These are phyloP conservation scores for Dionaea muscipula DNA, from an alignment of 179 eudicot genomes.

Conservation along the genomic window DNA sequence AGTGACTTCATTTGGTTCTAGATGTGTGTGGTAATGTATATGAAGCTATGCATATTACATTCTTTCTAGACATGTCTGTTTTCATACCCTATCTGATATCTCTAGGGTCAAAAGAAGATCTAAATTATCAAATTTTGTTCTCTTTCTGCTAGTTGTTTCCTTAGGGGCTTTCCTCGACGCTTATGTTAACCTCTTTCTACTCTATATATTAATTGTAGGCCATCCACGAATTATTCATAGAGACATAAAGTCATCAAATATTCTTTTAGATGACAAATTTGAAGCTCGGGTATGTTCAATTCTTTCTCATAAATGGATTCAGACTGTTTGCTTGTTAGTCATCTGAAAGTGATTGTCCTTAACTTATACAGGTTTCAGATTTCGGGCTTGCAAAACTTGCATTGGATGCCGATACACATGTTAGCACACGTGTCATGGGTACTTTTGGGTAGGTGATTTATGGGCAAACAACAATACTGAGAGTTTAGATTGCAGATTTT, in stretches of 20 bases:
- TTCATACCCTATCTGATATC: too few species aligned
- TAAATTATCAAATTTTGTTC: too few species aligned
- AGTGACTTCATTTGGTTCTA: too few species aligned
- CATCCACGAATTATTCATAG: conserved; percentile 87
- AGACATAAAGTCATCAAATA: conserved; percentile 86
- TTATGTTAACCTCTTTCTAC: too few species aligned
- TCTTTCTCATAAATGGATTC: neutral
- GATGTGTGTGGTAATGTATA: too few species aligned
- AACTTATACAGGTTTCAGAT: conserved; percentile 64
- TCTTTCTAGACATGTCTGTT: too few species aligned
- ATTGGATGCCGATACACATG: conserved; percentile 57
- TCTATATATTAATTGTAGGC: conserved; percentile 36
- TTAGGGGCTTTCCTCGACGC: too few species aligned
- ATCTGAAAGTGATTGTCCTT: conserved; percentile 4
- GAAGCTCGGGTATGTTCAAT: conserved; percentile 60
- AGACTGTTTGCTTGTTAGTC: neutral
- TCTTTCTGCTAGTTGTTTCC: too few species aligned
- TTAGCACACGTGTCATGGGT: conserved; percentile 90
- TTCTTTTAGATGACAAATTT: conserved; percentile 70
- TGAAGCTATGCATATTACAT: too few species aligned
- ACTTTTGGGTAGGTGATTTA: conserved; percentile 66
- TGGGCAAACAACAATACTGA: neutral
- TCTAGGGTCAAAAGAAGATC: too few species aligned
- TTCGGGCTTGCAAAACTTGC: conserved; percentile 88
- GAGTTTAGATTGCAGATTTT: neutral